A percentile compares a stretch with the other conserved stretches of the same genome.
These are phyloP conservation scores for Quercus lobata DNA, from an alignment of 331 rosid genomes.

Conservation along the genomic window DNA sequence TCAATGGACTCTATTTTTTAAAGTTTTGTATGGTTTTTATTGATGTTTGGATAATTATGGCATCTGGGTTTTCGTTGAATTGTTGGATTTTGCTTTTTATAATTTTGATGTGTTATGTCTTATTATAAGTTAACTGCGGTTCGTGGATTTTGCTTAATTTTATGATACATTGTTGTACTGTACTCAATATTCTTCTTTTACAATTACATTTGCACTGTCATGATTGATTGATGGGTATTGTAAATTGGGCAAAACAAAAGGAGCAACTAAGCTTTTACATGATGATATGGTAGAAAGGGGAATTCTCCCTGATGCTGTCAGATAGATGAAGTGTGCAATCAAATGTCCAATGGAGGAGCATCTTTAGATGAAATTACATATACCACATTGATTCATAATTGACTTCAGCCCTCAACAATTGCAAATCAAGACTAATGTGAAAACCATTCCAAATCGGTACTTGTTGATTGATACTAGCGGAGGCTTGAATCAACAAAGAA, in stretches of 20 bases:
- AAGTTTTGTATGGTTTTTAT: no score
- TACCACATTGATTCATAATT: conserved; percentile 40
- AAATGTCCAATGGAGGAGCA: conserved; percentile 34
- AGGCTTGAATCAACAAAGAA: conserved; percentile 94
- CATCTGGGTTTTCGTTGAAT: no score
- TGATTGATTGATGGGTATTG: conserved; percentile 57
- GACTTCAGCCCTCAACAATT: conserved; percentile 30
- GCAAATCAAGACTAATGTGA: conserved; percentile 43
- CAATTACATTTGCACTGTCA: conserved; percentile 34
- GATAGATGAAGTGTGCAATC: conserved; percentile 35
- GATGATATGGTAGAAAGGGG: conserved; percentile 55
- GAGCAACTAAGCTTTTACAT: conserved; percentile 49
- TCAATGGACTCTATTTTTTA: no score
- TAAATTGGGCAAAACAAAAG: conserved; percentile 61
- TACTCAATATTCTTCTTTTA: no score
- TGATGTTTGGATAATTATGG: no score
- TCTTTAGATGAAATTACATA: conserved; percentile 44
- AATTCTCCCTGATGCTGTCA: conserved; percentile 62
- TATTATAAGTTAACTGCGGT: no score
- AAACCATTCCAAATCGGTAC: conserved; percentile 60
- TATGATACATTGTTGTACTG: no score
- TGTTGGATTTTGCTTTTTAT: no score
- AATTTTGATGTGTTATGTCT: no score
- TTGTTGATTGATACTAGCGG: conserved; percentile 80
- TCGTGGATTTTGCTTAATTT: no score